A percentile compares a stretch with the other conserved stretches of the same genome.
phyloP scores from a whole-genome alignment of 495 filamentous ascomycete species.

The Annulohypoxylon maeteangense region DNA sequence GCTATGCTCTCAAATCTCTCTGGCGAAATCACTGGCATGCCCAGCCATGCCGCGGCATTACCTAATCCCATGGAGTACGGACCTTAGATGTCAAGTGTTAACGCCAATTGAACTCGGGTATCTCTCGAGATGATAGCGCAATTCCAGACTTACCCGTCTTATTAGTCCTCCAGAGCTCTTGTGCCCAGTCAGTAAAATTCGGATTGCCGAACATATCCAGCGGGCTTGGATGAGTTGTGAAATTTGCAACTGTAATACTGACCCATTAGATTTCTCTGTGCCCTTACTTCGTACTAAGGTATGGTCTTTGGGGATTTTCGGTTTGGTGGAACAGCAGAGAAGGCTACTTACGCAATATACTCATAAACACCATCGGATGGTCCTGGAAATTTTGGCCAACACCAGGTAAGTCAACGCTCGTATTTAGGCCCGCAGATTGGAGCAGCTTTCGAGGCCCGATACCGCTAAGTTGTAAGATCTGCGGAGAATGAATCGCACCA shows the following conservation, averaged over 20 bases:
- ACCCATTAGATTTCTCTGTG: constrained; percentile 10
- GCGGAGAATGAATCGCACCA: constrained; percentile 67
- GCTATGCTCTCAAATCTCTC: constrained; percentile 50
- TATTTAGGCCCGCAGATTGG: constrained; percentile 55
- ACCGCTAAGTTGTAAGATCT: constrained; percentile 66
- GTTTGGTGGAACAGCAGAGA: no score
- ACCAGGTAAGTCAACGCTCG: constrained; percentile 63
- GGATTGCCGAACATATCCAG: constrained; percentile 51
- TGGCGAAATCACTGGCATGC: constrained; percentile 57
- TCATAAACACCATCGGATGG: constrained; percentile 56
- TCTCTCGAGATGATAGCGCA: background rate
- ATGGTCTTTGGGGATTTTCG: background rate
- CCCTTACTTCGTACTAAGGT: background rate
- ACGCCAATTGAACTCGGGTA: background rate
- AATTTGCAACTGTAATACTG: constrained; percentile 44
- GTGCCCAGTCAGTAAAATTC: constrained; percentile 53
- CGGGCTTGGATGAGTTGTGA: constrained; percentile 47
- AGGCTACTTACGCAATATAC: constrained; percentile 45
- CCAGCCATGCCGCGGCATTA: constrained; percentile 58
- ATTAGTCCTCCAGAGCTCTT: constrained; percentile 49
- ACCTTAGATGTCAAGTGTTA: constrained; percentile 30
- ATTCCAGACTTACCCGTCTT: constrained; percentile 45
- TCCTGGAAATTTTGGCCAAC: constrained; percentile 71
- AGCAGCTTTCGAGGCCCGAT: constrained; percentile 63
- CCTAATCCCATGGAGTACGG: constrained; percentile 57